Conservation (phyloP, 371 early-diverging fungal species). For the Blakeslea trispora region DNA sequence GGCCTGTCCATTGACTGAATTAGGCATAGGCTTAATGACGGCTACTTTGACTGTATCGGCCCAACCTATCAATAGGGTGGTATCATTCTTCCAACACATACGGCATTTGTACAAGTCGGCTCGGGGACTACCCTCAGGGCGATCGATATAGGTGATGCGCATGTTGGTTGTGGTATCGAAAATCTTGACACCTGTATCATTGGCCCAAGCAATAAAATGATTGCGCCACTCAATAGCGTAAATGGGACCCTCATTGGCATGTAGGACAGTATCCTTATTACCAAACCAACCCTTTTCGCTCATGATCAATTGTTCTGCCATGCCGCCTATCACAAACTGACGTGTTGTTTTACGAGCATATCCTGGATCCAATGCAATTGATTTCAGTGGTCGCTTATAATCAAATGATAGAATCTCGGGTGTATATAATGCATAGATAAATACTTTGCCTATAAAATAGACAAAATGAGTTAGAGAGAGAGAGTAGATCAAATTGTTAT, state of each 20-base stretch:
- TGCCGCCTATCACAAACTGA: slow-evolving; percentile 89
- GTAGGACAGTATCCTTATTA: slow-evolving; percentile 71
- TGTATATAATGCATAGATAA: slow-evolving; percentile 73
- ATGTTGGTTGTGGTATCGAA: slow-evolving; percentile 73
- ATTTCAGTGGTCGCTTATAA: slow-evolving; percentile 86
- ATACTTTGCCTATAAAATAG: slow-evolving; percentile 64
- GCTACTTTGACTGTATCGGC: slow-evolving; percentile 89
- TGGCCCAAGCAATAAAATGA: slow-evolving; percentile 90
- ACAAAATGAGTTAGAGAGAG: not conserved
- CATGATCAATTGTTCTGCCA: slow-evolving; percentile 84
- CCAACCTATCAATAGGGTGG: slow-evolving; percentile 88
- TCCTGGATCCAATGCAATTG: slow-evolving; percentile 87
- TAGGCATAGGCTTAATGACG: slow-evolving; percentile 52
- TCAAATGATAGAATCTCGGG: slow-evolving; percentile 64
- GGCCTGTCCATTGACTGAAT: slow-evolving; percentile 53
- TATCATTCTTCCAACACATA: slow-evolving; percentile 83
- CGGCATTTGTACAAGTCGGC: slow-evolving; percentile 88
- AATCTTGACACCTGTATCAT: slow-evolving; percentile 85
- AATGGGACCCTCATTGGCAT: slow-evolving; percentile 89
- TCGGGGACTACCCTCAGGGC: slow-evolving; percentile 78
- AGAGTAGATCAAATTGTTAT: not conserved
- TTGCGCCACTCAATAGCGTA: slow-evolving; percentile 84
- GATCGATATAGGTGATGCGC: slow-evolving; percentile 82
- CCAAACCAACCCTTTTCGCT: slow-evolving; percentile 73
- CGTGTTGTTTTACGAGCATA: slow-evolving; percentile 73